Base-by-base conservation (phyloP, 768 basidiomycete species). In the Candolleomyces eurysporus region DNA sequence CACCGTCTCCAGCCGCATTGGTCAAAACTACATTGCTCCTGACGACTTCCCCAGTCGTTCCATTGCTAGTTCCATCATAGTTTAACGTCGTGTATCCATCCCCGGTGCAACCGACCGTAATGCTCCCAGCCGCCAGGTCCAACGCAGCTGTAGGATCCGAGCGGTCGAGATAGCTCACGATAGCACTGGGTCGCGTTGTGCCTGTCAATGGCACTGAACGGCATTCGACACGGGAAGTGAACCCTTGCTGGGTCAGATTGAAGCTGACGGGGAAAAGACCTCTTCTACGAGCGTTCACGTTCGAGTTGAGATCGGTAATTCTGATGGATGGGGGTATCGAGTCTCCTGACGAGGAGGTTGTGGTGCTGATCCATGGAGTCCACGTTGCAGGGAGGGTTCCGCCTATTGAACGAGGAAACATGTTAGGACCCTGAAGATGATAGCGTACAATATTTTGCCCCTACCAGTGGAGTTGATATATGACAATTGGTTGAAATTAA, bases 401-500 rank as follows among this genome's bases (percentile, higher is more conserved):
- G 13, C 67, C 67, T 40, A 40, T 30, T 0, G 58, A 46, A 16
- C 63, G 61, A 30, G 56, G 59, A 7, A 61, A 59, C 13, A 14
- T 16, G 9, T 16, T n/a, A n/a, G 7, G 21, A 51, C 5, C 13
- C 13, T 51, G 30, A 14, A 51, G 13, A 8, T 21, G 30, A 14
- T 31, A 9, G 16, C 1, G 4, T 14, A 21, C 10, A 40, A 31
- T 16, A 31, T 31, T 16, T 13, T 46, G 59, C 62, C 19, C 58
- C 36, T 36, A 69, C 67, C 53, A 0, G 68, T 69, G 4, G 67
- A 66, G 53, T 68, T 68, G 10, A 63, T 48, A 40, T 66, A 69
- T 17, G 68, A 68, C 39, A 69, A 59, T n/a, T 65, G 65, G 40
- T 69, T 67, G 52, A 69, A 68, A 43, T 69, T 69, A 16, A 69